Base-by-base conservation (phyloP, 495 filamentous ascomycete species). In the Hypoxylon fragiforme region DNA sequence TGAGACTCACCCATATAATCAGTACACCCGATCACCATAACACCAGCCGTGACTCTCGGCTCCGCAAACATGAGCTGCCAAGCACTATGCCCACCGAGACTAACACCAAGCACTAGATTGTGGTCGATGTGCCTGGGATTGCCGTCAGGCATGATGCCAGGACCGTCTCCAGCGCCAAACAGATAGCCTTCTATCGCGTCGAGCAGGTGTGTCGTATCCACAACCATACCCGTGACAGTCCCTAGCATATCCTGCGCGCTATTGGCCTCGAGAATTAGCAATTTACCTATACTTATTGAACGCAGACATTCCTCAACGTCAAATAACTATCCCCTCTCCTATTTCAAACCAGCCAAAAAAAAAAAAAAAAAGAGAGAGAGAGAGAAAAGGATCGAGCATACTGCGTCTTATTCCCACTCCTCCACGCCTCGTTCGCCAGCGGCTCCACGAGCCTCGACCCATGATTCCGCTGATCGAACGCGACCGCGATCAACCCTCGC, bases 401-500 rank as follows among this genome's bases (percentile, higher is more conserved):
- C 77, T 98, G 94, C 5, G 78, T 82, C 21, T 78, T 72, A 62
- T 98, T 97, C 15, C 90, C 90, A 22, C 83, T 68, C 44, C 80
- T 79, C 92, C 92, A 97, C 4, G 84, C 77, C 60, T 85, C 77
- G 64, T 96, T 97, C 18, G 81, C 78, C 12, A 58, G 24, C 14
- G 70, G 56, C 38, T 75, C 66, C 11, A 91, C 79, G 47, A 83
- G 67, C 44, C 94, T 71, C 2, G 81, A 75, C 3, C 92, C 92
- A 71, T 97, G 94, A 61, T 98, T 98, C 20, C 92, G 75, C 67
- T 92, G 88, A 62, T 97, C 94, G 63, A 92, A 94, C 2, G 88
- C 79, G 9, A 92, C 82, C 15, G 86, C 88, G 44, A 97, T 86
- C 37, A 97, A 64, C 3, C 87, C 82, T 16, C 74, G n/a, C n/a